Evolutionary conservation across 2,329 filamentous ascomycete genomes (phyloP).

Genomic region (Arthrobotrys sphaeroides): DNA sequence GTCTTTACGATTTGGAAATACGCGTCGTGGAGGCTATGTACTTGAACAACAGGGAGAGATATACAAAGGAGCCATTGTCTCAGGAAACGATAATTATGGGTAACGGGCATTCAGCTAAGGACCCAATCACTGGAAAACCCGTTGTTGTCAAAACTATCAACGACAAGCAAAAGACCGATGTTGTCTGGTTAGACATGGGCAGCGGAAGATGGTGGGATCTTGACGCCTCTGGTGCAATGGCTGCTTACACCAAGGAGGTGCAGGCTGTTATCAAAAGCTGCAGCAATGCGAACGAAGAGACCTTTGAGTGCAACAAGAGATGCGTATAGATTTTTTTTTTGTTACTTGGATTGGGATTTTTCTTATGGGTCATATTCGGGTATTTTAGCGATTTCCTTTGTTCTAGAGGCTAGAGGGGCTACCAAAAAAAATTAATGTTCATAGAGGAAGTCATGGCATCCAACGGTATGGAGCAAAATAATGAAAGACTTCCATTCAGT

Average conservation of each 20-base stretch:
- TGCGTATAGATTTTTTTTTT: constrained; percentile 29
- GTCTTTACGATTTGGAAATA: constrained; percentile 22
- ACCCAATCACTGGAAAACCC: constrained; percentile 27
- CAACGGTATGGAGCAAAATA: neutral
- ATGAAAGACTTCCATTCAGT: neutral
- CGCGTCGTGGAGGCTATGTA: constrained; percentile 43
- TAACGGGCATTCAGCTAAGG: constrained; percentile 47
- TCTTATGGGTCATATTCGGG: constrained; percentile 4
- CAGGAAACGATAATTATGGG: constrained; percentile 47
- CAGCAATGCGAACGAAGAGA: constrained; percentile 45
- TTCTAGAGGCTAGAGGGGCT: constrained; percentile 11
- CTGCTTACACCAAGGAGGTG: constrained; percentile 43
- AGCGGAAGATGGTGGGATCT: constrained; percentile 52
- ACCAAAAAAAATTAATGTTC: constrained; percentile 5
- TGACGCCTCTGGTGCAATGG: constrained; percentile 48
- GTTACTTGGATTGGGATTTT: constrained; percentile 21
- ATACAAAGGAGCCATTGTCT: neutral
- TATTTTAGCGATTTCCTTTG: constrained; percentile 1
- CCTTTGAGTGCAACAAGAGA: constrained; percentile 40
- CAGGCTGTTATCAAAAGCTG: constrained; percentile 28
- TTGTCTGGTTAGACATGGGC: constrained; percentile 51
- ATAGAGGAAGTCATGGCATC: constrained; percentile 14
- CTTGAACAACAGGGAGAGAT: constrained; percentile 44
- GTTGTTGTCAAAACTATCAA: constrained; percentile 42
- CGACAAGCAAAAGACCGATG: constrained; percentile 26